These are phyloP conservation scores for Sporisorium sorghi DNA, from an alignment of 1,284 basidiomycete genomes.

Conservation along the genomic window DNA sequence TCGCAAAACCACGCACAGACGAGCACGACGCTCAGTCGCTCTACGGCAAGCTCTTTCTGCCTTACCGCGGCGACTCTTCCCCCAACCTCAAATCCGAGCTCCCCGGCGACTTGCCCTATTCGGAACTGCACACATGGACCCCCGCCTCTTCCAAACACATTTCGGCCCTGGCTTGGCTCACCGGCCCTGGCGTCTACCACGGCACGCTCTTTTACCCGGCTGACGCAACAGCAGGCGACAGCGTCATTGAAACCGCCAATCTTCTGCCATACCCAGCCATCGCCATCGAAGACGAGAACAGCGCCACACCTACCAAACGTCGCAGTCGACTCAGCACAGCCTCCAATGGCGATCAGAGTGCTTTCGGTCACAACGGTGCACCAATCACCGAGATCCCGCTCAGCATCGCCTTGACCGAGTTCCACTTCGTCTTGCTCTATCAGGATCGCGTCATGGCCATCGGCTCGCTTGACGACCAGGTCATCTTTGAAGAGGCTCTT, in stretches of 20 bases:
- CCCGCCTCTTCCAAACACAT: slow-evolving; percentile 11
- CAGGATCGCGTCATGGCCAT: slow-evolving; percentile 82
- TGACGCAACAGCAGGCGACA: slow-evolving; percentile 73
- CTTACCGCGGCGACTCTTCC: slow-evolving; percentile 55
- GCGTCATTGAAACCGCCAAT: slow-evolving; percentile 79
- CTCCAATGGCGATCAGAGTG: slow-evolving; percentile 25
- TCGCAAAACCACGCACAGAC: slow-evolving; percentile 72
- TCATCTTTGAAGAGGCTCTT: slow-evolving; percentile 81
- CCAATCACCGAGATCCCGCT: slow-evolving; percentile 68
- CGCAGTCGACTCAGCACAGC: slow-evolving; percentile 31
- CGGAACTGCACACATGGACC: slow-evolving; percentile 71
- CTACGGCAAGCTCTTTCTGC: slow-evolving; percentile 62
- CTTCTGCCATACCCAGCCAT: slow-evolving; percentile 68
- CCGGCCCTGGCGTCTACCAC: slow-evolving; percentile 62
- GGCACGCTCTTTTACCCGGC: slow-evolving; percentile 67
- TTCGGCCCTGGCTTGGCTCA: slow-evolving; percentile 51
- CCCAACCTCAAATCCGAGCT: slow-evolving; percentile 66
- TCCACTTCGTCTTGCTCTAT: slow-evolving; percentile 90
- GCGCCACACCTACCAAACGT: slow-evolving; percentile 12
- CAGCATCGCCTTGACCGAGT: slow-evolving; percentile 87
- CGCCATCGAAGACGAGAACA: slow-evolving; percentile 32
- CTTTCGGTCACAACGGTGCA: slow-evolving; percentile 14
- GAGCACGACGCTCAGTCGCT: slow-evolving; percentile 74
- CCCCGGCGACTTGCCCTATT: slow-evolving; percentile 62
- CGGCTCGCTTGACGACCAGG: slow-evolving; percentile 82